Base-by-base conservation (phyloP, 139 green algal genomes). In the Haematococcus lacustris region DNA sequence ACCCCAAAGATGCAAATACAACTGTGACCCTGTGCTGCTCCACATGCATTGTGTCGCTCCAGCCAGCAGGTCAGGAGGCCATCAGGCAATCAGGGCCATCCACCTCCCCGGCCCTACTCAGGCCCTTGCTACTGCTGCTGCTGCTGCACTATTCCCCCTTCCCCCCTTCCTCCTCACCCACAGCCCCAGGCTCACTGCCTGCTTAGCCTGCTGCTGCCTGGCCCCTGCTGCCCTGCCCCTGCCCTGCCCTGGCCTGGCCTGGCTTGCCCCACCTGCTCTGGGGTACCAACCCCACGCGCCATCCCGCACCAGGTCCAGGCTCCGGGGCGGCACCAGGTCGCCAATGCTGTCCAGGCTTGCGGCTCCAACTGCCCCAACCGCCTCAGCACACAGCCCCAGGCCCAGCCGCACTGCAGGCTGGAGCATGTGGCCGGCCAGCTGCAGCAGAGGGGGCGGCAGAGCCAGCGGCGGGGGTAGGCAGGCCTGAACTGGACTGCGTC, bases 341-440 rank as follows among this genome's bases (percentile, higher is more conserved):
- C 74, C 33, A 59, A 79, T 74, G 2, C 51, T 66, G 67, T 79
- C 74, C 40, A 79, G 38, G 26, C 57, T 67, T 37, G 67, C 74
- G 25, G 70, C 74, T 0, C 67, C 74, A 25, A 79, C 34, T 43
- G 70, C 57, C 0, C 67, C 57, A 28, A 50, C 28, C 0, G 67
- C 9, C 66, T 79, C 13, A 57, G 47, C 21, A 57, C 47, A 21
- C 13, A 57, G 47, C 47, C 21, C 21, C 21, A 28, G 47, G 21
- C 13, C 13, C 13, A 28, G 21, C 21, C 21, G 47, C 47, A 57
- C 21, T 57, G 47, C 47, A 57, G n/a, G n/a, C n/a, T n/a, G n/a
- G n/a, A n/a, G n/a, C n/a, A n/a, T n/a, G n/a, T n/a, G n/a, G n/a
- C n/a, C n/a, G n/a, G n/a, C n/a, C n/a, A n/a, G n/a, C n/a, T n/a